Percentiles rank a stretch among this genome's conserved stretches.
Conservation (phyloP, 257 asterid genomes). For the Scutellaria barbata region DNA sequence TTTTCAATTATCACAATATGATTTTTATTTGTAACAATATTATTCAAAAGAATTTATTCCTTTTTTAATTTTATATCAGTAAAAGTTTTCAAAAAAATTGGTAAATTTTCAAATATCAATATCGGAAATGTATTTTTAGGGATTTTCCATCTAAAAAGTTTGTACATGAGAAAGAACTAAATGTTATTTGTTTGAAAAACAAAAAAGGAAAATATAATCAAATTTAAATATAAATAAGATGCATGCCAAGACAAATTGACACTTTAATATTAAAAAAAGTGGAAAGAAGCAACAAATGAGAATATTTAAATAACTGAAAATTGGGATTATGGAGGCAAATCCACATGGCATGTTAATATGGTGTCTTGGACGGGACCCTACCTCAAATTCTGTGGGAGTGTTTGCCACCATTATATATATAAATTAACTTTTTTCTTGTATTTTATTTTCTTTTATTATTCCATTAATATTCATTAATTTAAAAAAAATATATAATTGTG, state of each 20-base stretch:
- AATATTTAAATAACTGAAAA: slow-evolving; percentile 22
- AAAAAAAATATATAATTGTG: too few species aligned
- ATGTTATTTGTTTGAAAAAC: not conserved
- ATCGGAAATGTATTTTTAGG: too few species aligned
- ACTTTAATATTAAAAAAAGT: not conserved
- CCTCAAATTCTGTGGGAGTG: slow-evolving; percentile 24
- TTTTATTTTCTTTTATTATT: not conserved
- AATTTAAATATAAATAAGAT: not conserved
- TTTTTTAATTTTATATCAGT: too few species aligned
- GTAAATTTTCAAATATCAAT: too few species aligned
- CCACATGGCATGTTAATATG: slow-evolving; percentile 47
- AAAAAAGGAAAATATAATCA: not conserved
- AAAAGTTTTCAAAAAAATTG: too few species aligned
- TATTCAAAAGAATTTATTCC: too few species aligned
- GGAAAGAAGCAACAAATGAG: not conserved
- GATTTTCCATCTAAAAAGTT: too few species aligned
- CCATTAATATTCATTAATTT: not conserved
- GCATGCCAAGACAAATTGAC: not conserved
- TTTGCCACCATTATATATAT: not conserved
- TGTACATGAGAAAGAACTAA: too few species aligned
- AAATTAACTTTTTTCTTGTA: not conserved
- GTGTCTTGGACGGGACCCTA: slow-evolving; percentile 33
- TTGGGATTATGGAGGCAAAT: slow-evolving; percentile 33
- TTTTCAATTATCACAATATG: too few species aligned
- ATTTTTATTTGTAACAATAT: too few species aligned